phyloP scores from a whole-genome alignment of 2,329 filamentous ascomycete genomes.

The Aspergillus japonicus region DNA sequence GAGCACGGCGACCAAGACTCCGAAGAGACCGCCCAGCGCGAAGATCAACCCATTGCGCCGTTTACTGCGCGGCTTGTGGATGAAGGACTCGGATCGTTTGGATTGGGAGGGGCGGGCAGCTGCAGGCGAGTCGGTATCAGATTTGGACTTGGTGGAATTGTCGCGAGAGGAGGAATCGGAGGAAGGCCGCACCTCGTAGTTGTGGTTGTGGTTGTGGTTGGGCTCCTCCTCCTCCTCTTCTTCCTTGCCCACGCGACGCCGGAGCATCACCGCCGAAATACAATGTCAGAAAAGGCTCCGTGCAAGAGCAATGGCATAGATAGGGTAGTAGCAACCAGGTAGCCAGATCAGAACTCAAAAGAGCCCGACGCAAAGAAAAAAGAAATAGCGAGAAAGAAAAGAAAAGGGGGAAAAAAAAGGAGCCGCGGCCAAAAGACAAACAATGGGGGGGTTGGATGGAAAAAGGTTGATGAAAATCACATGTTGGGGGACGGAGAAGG shows the following conservation, averaged over 20 bases:
- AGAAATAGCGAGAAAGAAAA: background rate
- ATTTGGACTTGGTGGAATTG: no score
- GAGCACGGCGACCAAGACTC: slow-evolving; percentile 82
- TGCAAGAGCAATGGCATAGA: slow-evolving; percentile 4
- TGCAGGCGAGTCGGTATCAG: slow-evolving; percentile 4
- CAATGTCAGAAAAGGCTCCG: background rate
- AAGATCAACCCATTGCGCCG: slow-evolving; percentile 81
- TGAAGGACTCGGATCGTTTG: slow-evolving; percentile 27
- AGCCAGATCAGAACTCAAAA: background rate
- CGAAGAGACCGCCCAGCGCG: slow-evolving; percentile 82
- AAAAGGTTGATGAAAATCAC: slow-evolving; percentile 12
- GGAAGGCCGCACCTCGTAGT: slow-evolving; percentile 24
- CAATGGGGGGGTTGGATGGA: background rate
- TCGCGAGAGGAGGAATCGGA: slow-evolving; percentile 16
- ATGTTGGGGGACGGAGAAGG: slow-evolving; percentile 1
- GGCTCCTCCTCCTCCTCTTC: slow-evolving; percentile 15
- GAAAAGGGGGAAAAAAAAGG: slow-evolving; percentile 2
- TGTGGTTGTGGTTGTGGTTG: background rate
- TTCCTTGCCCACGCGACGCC: slow-evolving; percentile 43
- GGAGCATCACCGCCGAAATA: slow-evolving; percentile 28
- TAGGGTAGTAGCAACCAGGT: background rate
- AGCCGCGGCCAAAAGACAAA: background rate
- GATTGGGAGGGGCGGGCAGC: background rate
- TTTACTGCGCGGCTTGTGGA: slow-evolving; percentile 55
- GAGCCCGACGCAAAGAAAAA: no score